Percentiles rank a stretch among this genome's conserved stretches.
Conservation (phyloP, 495 filamentous ascomycete species). For the Penicillium salamii region DNA sequence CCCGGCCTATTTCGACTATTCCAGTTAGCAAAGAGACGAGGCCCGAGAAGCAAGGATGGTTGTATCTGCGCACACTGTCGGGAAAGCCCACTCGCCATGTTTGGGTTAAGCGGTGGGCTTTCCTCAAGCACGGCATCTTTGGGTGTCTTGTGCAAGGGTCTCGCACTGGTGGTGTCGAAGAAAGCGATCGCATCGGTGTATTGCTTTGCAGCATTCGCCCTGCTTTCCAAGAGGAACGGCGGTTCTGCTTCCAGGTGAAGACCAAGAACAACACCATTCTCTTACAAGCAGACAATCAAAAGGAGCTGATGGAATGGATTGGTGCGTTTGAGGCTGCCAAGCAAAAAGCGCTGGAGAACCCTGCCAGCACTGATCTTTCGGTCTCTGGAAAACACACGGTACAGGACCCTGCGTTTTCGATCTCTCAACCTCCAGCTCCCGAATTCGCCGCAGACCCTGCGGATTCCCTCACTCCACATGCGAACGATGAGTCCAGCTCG, state of each 20-base stretch:
- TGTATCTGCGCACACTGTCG: slow-evolving; percentile 76
- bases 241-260: slow-evolving; percentile 98
- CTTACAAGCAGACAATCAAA: slow-evolving; percentile 89
- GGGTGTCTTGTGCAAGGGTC: slow-evolving; percentile 89
- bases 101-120: slow-evolving; percentile 93
- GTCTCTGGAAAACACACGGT: slow-evolving; percentile 51
- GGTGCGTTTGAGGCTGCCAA: slow-evolving; percentile 90
- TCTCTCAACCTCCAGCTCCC: slow-evolving; percentile 81
- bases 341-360: slow-evolving; percentile 81
- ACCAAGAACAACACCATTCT: slow-evolving; percentile 90
- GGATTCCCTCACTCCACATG: slow-evolving; percentile 62
- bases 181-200: slow-evolving; percentile 94
- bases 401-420: slow-evolving; percentile 84
- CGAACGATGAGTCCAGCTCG: slow-evolving; percentile 50
- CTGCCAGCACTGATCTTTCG: slow-evolving; percentile 59
- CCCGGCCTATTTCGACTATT: slow-evolving; percentile 60
- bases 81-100: slow-evolving; percentile 84
- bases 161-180: slow-evolving; percentile 82
- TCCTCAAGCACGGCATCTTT: slow-evolving; percentile 91
- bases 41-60: slow-evolving; percentile 90
- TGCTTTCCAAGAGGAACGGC: slow-evolving; percentile 85
- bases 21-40: slow-evolving; percentile 37
- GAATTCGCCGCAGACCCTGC: slow-evolving; percentile 79
- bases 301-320: slow-evolving; percentile 88
- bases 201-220: slow-evolving; percentile 88